Evolutionary conservation across 805 yeast genomes (phyloP), one percentile per base, ranked within the genome.

Genomic region (Saturnispora besseyi): DNA sequence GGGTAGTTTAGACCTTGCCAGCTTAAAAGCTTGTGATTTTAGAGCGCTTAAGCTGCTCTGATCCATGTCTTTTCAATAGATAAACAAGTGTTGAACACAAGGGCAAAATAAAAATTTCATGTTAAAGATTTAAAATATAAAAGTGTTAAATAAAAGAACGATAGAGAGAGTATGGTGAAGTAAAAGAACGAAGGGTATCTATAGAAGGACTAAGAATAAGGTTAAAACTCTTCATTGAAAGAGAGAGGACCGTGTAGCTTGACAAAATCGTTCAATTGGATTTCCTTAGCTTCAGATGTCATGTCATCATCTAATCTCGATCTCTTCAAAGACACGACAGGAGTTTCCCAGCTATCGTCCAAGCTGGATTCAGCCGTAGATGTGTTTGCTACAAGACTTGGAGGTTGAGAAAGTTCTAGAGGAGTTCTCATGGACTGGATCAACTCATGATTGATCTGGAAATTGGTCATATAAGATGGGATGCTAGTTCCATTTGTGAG

Each of bases 201-300:
- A 21, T 28, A 10, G 29, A n/a, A 11, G 5, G 18, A 2, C 18
- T 18, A 12, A 34, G 28, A 21, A 12, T 5, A 8, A 18, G 44
- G 10, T 59, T 60, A 77, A 54, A 77, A 77, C 36, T 76, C 78
- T 53, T 76, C 81, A 54, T 73, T 61, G 53, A 77, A 75, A 41
- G 62, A 62, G 40, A 77, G 62, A 11, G 68, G 66, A 13, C 80
- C 81, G 54, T 75, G 73, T 45, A 62, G 63, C n/a, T 56, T 55
- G 41, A 63, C 57, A 52, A 63, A 71, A 43, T 62, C 62, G 28
- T 50, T 51, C 18, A 55, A 34, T 38, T 53, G 54, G 29, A 36
- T 38, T 18, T 53, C 54, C 24, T 41, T 53, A 10, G 7, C n/a
- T 3, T 31, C 49, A 30, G 41, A 42, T 12, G 24, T 36, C 40